Base-by-base conservation (phyloP, 805 yeast genomes). In the Yarrowia phangngaensis region DNA sequence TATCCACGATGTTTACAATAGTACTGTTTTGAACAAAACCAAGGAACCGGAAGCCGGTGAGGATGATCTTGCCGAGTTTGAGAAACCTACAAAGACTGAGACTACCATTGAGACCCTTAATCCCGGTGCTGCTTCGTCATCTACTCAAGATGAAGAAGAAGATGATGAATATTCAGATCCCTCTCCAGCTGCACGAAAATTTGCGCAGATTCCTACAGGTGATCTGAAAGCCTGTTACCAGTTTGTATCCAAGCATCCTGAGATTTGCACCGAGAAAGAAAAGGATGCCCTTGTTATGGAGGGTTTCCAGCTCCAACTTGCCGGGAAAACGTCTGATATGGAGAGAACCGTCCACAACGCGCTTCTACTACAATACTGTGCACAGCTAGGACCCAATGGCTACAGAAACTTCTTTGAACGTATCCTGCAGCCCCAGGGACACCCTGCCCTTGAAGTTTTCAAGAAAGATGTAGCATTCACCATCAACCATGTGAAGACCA, bases 251-350 rank as follows among this genome's bases (percentile, higher is more conserved):
- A 34, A 62, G 61, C 62, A 85, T 64, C 77, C 84, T 29, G 71
- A 74, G 51, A 84, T 92, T 51, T 78, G 89, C 41, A 78, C 78
- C 4, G 87, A 82, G 55, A 80, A 80, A 53, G 97, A 92, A 62
- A 87, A 89, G 61, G 97, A 92, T 64, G 86, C 95, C 0, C 75
- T 92, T 52, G 71, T 89, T 62, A 89, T 90, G 96, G 81, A 82
- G 15, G 94, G 97, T 0, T 92, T 92, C 64, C 95, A 90, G 59
- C 70, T 72, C 50, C 86, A 87, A 62, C 71, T 90, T 53, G 78
- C 74, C 11, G 82, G 79, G 15, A 73, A 86, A 38, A 59, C 73
- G 0, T 53, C 55, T 5, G 62, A 64, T 6, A 79, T 95, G 8
- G 74, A 72, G 53, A 82, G 78, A 52, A 76, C 79, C n/a, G 80